Percentiles rank a stretch among this genome's conserved stretches.
Conservation (phyloP, 108 stramenopile genomes). For the Skeletonema costatum region DNA sequence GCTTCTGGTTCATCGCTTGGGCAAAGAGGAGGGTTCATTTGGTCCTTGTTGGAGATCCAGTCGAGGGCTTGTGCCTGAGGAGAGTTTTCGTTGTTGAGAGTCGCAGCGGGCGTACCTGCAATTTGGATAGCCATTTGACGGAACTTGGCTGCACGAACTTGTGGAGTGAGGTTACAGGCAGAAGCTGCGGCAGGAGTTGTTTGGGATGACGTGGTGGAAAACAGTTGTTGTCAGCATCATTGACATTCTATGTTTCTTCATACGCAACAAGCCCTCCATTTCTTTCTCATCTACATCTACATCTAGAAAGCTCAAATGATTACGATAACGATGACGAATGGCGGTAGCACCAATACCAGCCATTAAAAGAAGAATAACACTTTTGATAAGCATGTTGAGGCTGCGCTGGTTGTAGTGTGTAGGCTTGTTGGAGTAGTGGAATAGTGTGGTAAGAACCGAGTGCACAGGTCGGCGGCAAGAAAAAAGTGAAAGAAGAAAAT, state of each 20-base stretch:
- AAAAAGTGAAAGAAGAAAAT: too few species aligned
- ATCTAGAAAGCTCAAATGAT: neutral
- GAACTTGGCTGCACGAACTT: conserved; percentile 10
- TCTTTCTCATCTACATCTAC: neutral
- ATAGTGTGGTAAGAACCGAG: neutral
- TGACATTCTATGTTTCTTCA: neutral
- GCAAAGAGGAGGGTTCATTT: conserved; percentile 38
- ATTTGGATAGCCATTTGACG: neutral
- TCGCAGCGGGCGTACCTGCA: neutral
- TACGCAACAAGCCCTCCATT: neutral
- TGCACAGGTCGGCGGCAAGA: too few species aligned
- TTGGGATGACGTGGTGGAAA: neutral
- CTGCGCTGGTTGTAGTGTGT: neutral
- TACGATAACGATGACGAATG: neutral
- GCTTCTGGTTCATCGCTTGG: neutral
- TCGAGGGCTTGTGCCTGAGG: conserved; percentile 60
- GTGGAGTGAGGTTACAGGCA: conserved; percentile 23
- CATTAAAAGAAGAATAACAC: neutral
- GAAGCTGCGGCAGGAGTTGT: conserved; percentile 18
- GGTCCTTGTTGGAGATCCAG: conserved; percentile 63
- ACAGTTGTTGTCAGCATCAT: neutral
- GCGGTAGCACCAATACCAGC: neutral
- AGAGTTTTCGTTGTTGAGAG: conserved; percentile 7
- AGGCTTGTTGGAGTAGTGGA: too few species aligned
- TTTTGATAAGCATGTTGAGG: neutral